These are phyloP conservation scores for Phytophthora crassamura DNA, from an alignment of 352 stramenopile species.

Conservation along the genomic window DNA sequence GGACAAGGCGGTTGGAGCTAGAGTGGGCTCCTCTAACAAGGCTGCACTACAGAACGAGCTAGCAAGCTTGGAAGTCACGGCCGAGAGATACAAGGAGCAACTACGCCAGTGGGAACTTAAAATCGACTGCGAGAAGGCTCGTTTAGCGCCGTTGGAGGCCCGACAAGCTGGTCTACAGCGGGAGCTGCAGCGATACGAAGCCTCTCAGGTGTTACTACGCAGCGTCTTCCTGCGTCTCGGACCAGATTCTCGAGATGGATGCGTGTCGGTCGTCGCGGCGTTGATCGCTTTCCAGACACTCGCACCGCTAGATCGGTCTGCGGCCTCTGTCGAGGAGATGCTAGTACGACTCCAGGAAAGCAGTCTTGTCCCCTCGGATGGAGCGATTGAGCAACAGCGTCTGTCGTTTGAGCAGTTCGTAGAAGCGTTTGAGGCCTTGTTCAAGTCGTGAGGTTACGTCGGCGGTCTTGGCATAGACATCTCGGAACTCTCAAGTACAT, in stretches of 20 bases:
- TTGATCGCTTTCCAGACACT: slow-evolving; percentile 40
- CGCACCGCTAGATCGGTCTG: slow-evolving; percentile 17
- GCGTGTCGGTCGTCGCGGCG: slow-evolving; percentile 26
- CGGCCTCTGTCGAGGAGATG: slow-evolving; percentile 17
- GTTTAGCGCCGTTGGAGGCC: slow-evolving; percentile 43
- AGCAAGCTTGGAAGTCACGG: slow-evolving; percentile 38
- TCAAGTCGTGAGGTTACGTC: slow-evolving; percentile 23
- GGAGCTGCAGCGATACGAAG: slow-evolving; percentile 30
- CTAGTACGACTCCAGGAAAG: slow-evolving; percentile 13
- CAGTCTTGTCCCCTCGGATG: background rate
- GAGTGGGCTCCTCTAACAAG: slow-evolving; percentile 10
- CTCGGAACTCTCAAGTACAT: too few relatives aligned
- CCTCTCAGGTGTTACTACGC: slow-evolving; percentile 35
- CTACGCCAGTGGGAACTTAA: slow-evolving; percentile 47
- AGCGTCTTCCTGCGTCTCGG: slow-evolving; percentile 39
- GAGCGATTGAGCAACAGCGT: background rate
- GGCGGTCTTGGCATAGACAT: too few relatives aligned
- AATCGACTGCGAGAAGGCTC: slow-evolving; percentile 57
- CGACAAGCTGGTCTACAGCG: slow-evolving; percentile 38
- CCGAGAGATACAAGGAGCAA: slow-evolving; percentile 46
- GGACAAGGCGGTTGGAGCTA: background rate
- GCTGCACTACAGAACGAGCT: slow-evolving; percentile 55
- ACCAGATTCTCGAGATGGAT: slow-evolving; percentile 19
- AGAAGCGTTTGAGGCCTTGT: slow-evolving; percentile 36
- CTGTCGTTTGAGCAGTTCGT: slow-evolving; percentile 46